Evolutionary conservation across 140 eudicot species (phyloP).

Genomic region (Bidens hawaiensis): DNA sequence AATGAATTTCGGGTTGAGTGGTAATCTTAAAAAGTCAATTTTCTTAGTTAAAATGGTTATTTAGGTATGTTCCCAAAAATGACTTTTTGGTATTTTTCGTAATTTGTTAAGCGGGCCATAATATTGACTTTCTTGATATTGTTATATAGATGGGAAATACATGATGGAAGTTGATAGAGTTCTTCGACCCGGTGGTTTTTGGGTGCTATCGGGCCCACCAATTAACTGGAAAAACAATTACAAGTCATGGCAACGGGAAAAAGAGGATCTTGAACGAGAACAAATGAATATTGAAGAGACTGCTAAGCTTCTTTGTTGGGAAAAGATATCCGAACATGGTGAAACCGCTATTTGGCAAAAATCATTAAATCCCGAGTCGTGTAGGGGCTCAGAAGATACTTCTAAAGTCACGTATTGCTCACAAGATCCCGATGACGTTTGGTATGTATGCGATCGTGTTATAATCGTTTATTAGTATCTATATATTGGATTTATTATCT

Average conservation of each 20-base stretch:
- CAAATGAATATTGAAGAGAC: slow-evolving; percentile 41
- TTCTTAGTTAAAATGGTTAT: too few species aligned
- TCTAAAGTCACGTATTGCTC: slow-evolving; percentile 36
- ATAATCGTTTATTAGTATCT: too few species aligned
- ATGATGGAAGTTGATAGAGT: slow-evolving; percentile 60
- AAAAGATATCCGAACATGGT: slow-evolving; percentile 45
- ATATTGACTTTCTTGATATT: slow-evolving; percentile 3
- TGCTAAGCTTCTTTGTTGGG: slow-evolving; percentile 53
- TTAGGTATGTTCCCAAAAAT: too few species aligned
- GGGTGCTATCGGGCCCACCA: slow-evolving; percentile 65
- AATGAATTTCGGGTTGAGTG: too few species aligned
- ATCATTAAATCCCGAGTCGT: slow-evolving; percentile 36
- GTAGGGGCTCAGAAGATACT: slow-evolving; percentile 32
- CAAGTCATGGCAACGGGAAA: slow-evolving; percentile 41
- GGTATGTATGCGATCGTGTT: too few species aligned
- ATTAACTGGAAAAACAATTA: slow-evolving; percentile 42
- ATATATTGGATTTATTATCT: neutral
- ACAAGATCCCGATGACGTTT: slow-evolving; percentile 45
- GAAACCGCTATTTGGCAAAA: slow-evolving; percentile 43
- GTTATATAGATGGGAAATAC: slow-evolving; percentile 43
- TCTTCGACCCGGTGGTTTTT: slow-evolving; percentile 57
- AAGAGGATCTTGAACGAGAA: slow-evolving; percentile 43
- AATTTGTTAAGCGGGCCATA: too few species aligned
- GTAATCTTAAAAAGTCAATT: too few species aligned
- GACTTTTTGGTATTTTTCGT: too few species aligned